Conservation (phyloP, 768 basidiomycete genomes). For the Epithele typhae region DNA sequence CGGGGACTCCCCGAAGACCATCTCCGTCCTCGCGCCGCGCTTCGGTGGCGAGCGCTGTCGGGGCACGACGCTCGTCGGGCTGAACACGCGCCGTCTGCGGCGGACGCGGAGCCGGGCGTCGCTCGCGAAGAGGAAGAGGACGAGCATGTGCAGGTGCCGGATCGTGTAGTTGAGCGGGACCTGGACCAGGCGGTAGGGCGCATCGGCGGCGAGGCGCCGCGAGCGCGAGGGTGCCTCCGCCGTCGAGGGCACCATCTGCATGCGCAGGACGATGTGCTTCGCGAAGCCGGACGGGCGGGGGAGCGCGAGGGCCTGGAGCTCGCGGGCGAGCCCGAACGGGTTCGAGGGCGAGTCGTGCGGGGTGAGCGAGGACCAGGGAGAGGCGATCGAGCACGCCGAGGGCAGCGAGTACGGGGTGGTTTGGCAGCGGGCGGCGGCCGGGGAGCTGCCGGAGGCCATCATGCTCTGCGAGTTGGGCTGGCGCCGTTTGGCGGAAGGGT, state of each 20-base stretch:
- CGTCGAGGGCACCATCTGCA: conserved; percentile 48
- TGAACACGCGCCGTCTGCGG: background rate
- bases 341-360: conserved; percentile 70
- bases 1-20: background rate
- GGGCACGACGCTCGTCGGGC: background rate
- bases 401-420: background rate
- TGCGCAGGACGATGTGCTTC: conserved; percentile 59
- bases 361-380: conserved; percentile 22
- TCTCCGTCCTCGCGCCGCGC: background rate
- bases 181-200: conserved; percentile 61
- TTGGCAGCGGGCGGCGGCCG: conserved; percentile 21
- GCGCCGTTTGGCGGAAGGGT: conserved; percentile 21
- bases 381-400: conserved; percentile 26
- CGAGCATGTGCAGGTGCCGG: conserved; percentile 55
- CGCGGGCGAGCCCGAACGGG: conserved; percentile 58
- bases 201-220: conserved; percentile 30
- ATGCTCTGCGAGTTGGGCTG: conserved; percentile 14
- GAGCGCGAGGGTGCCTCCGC: conserved; percentile 7
- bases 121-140: conserved; percentile 53
- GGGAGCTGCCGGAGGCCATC: conserved; percentile 14
- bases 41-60: background rate
- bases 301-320: conserved; percentile 28
- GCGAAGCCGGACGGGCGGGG: conserved; percentile 46
- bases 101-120: conserved; percentile 17
- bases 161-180: conserved; percentile 71